These are phyloP conservation scores for Zygoascus sp. DNA, from an alignment of 1,139 yeast species.

Conservation along the genomic window DNA sequence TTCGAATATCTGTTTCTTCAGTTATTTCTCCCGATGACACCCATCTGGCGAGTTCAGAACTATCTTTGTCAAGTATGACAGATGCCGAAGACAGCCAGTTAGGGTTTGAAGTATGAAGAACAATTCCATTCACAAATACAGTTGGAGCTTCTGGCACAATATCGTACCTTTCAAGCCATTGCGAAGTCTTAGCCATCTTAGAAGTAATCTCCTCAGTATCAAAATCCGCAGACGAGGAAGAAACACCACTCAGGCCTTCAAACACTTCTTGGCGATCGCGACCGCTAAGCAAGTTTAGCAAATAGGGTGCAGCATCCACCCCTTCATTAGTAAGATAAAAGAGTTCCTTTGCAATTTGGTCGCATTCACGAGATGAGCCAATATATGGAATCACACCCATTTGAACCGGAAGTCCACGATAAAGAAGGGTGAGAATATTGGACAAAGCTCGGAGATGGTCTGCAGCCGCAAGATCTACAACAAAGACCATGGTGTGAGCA, in stretches of 20 bases:
- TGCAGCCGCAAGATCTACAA: constrained; percentile 55
- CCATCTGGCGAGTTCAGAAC: constrained; percentile 26
- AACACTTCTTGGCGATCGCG: constrained; percentile 25
- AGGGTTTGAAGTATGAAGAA: constrained; percentile 39
- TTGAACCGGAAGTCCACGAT: constrained; percentile 68
- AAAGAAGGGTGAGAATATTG: constrained; percentile 41
- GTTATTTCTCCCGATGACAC: constrained; percentile 18
- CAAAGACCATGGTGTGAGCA: constrained; percentile 69
- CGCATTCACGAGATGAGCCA: constrained; percentile 22
- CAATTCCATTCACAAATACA: constrained; percentile 70
- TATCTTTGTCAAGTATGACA: constrained; percentile 32
- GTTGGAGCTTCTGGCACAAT: constrained; percentile 39
- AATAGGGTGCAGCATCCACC: constrained; percentile 3
- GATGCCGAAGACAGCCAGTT: constrained; percentile 41
- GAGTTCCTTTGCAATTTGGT: constrained; percentile 35
- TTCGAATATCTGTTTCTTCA: constrained; percentile 25
- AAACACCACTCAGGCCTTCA: constrained; percentile 27
- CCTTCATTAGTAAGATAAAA: constrained; percentile 20
- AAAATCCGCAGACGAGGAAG: constrained; percentile 15
- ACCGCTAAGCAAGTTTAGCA: constrained; percentile 31
- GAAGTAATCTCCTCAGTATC: constrained; percentile 11
- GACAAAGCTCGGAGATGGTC: constrained; percentile 47
- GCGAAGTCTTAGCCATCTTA: constrained; percentile 25
- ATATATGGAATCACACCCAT: constrained; percentile 71
- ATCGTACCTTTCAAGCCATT: constrained; percentile 41